phyloP scores from a whole-genome alignment of 2,329 filamentous ascomycete genomes.

The Coleophoma cylindrospora region DNA sequence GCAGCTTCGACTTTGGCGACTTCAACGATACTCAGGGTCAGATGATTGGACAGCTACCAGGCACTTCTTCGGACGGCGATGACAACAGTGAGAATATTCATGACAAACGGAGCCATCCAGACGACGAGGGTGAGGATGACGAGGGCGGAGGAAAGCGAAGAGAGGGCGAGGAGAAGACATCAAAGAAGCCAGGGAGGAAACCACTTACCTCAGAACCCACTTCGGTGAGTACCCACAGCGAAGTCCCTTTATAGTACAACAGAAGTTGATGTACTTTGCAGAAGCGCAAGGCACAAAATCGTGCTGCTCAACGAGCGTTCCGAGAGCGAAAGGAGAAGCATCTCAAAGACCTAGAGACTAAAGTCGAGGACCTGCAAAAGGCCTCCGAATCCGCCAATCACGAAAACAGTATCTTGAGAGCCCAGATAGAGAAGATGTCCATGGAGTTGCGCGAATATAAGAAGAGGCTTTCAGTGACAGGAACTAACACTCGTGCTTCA shows the following conservation, averaged over 20 bases:
- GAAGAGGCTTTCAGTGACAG: conserved; percentile 67
- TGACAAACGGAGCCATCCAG: conserved; percentile 70
- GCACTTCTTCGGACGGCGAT: conserved; percentile 32
- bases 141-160: conserved; percentile 73
- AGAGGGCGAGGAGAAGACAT: conserved; percentile 69
- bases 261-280: conserved; percentile 31
- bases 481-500: conserved; percentile 8
- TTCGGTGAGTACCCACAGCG: conserved; percentile 61
- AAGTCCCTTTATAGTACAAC: conserved; percentile 18
- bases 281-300: conserved; percentile 95
- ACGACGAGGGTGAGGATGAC: conserved; percentile 60
- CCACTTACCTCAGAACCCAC: conserved; percentile 93
- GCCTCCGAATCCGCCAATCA: conserved; percentile 75
- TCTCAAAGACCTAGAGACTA: conserved; percentile 76
- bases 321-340: conserved; percentile 93
- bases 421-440: conserved; percentile 85
- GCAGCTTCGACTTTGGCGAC: conserved; percentile 59
- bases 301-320: conserved; percentile 89
- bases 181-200: conserved; percentile 96
- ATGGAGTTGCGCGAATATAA: conserved; percentile 85
- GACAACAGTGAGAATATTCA: conserved; percentile 41
- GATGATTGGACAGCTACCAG: conserved; percentile 74
- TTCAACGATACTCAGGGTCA: conserved; percentile 49
- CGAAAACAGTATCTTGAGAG: conserved; percentile 78
- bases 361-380: conserved; percentile 74